A percentile compares a stretch with the other conserved stretches of the same genome.
Evolutionary conservation across 805 yeast genomes (phyloP).

Genomic region (Barnettozyma vustinii): DNA sequence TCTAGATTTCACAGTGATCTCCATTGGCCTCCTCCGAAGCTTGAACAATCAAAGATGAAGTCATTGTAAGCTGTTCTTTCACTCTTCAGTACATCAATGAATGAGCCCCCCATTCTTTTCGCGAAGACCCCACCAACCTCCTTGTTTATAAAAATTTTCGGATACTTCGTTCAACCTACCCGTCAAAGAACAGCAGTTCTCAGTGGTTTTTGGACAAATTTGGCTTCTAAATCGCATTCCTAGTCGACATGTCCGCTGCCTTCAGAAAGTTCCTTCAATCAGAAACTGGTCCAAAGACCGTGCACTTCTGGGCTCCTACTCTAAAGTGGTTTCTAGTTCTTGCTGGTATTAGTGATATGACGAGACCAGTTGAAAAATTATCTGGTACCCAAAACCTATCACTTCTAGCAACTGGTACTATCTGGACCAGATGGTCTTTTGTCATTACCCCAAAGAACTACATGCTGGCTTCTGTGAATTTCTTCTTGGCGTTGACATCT

Average conservation of each 20-base stretch:
- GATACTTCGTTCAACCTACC: not conserved
- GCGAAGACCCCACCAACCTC: not conserved
- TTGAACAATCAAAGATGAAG: no score
- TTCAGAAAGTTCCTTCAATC: constrained; percentile 72
- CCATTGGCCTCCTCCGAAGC: not conserved
- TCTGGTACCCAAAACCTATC: constrained; percentile 78
- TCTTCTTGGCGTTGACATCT: constrained; percentile 88
- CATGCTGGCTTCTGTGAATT: constrained; percentile 87
- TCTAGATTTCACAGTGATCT: no score
- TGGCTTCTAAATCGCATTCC: not conserved
- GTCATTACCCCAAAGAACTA: constrained; percentile 86
- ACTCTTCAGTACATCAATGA: no score
- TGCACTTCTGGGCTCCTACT: constrained; percentile 75
- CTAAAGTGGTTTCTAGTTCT: constrained; percentile 74
- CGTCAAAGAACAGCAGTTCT: not conserved
- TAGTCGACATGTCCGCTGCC: constrained; percentile 35
- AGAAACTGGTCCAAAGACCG: constrained; percentile 95
- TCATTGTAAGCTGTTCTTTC: not conserved
- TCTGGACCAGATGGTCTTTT: constrained; percentile 98
- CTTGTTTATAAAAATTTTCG: not conserved
- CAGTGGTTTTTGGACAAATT: not conserved
- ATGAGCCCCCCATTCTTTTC: not conserved
- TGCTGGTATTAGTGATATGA: constrained; percentile 84
- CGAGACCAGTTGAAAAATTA: constrained; percentile 87
- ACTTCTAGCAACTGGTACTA: constrained; percentile 82